Conservation (phyloP, 2,329 filamentous ascomycete genomes). For the Claviceps purpurea region DNA sequence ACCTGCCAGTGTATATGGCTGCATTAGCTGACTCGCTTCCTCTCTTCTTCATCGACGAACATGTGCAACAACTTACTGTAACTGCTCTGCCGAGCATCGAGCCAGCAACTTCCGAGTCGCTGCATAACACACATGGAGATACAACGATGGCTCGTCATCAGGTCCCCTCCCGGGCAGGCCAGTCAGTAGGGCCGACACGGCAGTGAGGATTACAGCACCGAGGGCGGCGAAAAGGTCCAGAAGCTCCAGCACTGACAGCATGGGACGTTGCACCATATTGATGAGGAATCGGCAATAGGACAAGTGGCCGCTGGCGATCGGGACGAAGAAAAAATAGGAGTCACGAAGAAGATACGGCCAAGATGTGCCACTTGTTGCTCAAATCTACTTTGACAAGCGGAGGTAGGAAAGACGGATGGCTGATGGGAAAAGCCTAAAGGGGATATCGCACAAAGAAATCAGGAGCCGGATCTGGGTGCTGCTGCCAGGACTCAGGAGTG, state of each 20-base stretch:
- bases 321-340: not conserved
- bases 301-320: not conserved
- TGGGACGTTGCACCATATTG: not conserved
- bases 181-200: slow-evolving; percentile 2
- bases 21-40: not conserved
- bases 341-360: not conserved
- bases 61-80: slow-evolving; percentile 6
- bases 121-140: slow-evolving; percentile 10
- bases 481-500: too few relatives aligned
- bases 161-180: slow-evolving; percentile 3
- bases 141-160: slow-evolving; percentile 8
- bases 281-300: too few relatives aligned
- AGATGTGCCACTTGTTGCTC: too few relatives aligned
- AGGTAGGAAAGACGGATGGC: too few relatives aligned
- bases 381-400: too few relatives aligned
- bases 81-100: slow-evolving; percentile 8
- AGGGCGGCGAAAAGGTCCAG: slow-evolving; percentile 10
- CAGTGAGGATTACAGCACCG: slow-evolving; percentile 3
- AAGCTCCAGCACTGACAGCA: slow-evolving; percentile 2
- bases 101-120: slow-evolving; percentile 5
- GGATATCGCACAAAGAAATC: too few relatives aligned
- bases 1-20: slow-evolving; percentile 1
- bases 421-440: too few relatives aligned
- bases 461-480: too few relatives aligned
- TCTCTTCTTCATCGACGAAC: not conserved